Evolutionary conservation across 1,284 basidiomycete species (phyloP), one percentile per base, ranked within the genome.

Genomic region (Tylopilus orsonianus): DNA sequence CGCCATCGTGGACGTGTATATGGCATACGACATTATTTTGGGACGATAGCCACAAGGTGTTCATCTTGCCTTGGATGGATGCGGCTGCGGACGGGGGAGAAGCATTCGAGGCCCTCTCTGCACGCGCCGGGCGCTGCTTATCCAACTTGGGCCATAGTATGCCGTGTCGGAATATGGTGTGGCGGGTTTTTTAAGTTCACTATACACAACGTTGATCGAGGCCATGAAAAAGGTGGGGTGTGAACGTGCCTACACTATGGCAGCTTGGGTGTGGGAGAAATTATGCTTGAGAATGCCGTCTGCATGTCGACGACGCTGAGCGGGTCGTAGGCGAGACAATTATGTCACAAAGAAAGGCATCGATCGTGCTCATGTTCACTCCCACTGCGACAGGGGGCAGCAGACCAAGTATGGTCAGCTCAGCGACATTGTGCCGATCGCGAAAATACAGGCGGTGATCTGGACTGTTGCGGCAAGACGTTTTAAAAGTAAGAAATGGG

Each of bases 161-260:
- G 14, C 20, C 35, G 46, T 43, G 34, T 27, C n/a, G 41, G 39
- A 41, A 38, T 45, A 19, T 24, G 26, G 12, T 41, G 52, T 26
- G 34, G 58, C 24, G 33, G 10, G 33, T 41, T 41, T 50, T 61
- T 60, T 51, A 52, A 41, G 60, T 61, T 65, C 62, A 61, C 49
- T 59, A 38, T 51, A 38, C 46, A 44, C 36, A 32, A 29, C 30
- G 18, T 27, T 50, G 57, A 60, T 60, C 61, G 58, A 55, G 59
- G 33, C 13, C 24, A 54, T 44, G 44, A 45, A 46, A 49, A 30
- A 48, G 50, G 59, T 64, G 63, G 63, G 55, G 63, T 66, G 63
- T 49, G 65, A 62, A 64, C 59, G 59, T 65, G 64, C 45, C 55
- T 48, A 49, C 56, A 53, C 60, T 48, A 43, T 49, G 57, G 51